Evolutionary conservation across 164 flowering plant genomes (phyloP).

Genomic region (Umbellularia californica): DNA sequence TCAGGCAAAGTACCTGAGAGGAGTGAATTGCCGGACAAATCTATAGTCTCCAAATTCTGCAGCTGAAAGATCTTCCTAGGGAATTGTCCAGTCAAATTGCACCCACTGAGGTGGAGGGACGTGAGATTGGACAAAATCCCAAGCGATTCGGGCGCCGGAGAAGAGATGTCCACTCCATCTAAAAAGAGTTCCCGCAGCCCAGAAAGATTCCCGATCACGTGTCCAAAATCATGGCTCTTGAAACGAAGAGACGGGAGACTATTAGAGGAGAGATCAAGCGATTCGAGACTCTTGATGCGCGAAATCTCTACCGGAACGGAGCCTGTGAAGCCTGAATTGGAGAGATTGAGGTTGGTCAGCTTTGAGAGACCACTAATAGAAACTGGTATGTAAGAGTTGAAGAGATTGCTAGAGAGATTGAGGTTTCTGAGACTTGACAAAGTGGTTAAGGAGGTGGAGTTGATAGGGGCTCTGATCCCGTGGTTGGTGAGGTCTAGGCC

Average conservation of each 20-base stretch:
- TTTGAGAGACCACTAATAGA: slow-evolving; percentile 24
- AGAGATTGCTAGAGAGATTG: slow-evolving; percentile 33
- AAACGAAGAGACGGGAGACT: neutral
- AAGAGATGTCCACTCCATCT: slow-evolving; percentile 34
- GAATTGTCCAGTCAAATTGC: slow-evolving; percentile 27
- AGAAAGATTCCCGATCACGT: slow-evolving; percentile 16
- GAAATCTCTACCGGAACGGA: slow-evolving; percentile 36
- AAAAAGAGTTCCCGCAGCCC: slow-evolving; percentile 27
- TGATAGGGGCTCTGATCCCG: slow-evolving; percentile 12
- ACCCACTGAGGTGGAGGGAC: slow-evolving; percentile 21
- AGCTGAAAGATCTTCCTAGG: slow-evolving; percentile 28
- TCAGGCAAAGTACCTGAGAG: slow-evolving; percentile 36
- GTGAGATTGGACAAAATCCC: slow-evolving; percentile 28
- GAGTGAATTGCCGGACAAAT: slow-evolving; percentile 15
- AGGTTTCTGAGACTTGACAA: slow-evolving; percentile 27
- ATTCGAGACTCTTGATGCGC: slow-evolving; percentile 18
- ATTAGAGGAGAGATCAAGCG: slow-evolving; percentile 9
- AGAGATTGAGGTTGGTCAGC: slow-evolving; percentile 39
- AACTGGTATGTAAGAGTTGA: slow-evolving; percentile 33
- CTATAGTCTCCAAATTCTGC: slow-evolving; percentile 19
- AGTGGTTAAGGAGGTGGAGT: neutral
- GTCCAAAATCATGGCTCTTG: neutral
- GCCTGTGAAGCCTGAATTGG: slow-evolving; percentile 36
- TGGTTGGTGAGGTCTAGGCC: slow-evolving; percentile 29
- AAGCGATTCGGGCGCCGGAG: slow-evolving; percentile 29